phyloP scores from a whole-genome alignment of 139 green algal genomes.

The Coelastrella sp. region DNA sequence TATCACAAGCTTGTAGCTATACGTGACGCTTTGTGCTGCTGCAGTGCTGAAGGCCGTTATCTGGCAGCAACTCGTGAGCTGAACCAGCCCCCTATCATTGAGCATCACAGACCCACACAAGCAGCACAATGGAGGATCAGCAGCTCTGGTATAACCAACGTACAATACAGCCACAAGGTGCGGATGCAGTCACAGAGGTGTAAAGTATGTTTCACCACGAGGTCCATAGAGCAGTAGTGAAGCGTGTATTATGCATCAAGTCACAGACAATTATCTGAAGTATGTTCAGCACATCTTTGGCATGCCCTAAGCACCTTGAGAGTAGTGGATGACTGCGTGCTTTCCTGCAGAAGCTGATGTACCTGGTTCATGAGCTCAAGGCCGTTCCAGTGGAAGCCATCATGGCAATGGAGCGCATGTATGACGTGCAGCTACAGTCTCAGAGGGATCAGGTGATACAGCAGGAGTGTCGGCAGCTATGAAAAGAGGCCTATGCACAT shows the following conservation, averaged over 20 bases:
- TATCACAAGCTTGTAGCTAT: not conserved
- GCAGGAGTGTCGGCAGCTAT: no score
- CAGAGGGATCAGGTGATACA: slow-evolving; percentile 23
- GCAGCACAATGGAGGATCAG: slow-evolving; percentile 22
- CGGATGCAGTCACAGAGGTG: no score
- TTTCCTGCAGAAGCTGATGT: slow-evolving; percentile 36
- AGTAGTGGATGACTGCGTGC: no score
- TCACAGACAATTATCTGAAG: no score
- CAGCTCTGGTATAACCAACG: not conserved
- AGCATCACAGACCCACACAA: not conserved
- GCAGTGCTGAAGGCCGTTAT: slow-evolving; percentile 28
- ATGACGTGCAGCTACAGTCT: not conserved
- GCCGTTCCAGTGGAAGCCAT: slow-evolving; percentile 28
- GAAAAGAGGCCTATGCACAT: no score
- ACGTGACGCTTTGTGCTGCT: not conserved
- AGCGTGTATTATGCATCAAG: no score
- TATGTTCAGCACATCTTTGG: no score
- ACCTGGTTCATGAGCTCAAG: slow-evolving; percentile 25
- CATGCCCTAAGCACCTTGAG: no score
- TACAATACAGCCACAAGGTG: slow-evolving; percentile 36
- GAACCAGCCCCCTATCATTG: not conserved
- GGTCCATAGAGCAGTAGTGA: no score
- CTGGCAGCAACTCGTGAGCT: not conserved
- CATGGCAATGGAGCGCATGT: not conserved
- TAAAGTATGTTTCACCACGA: no score